Evolutionary conservation across 306 rosid genomes (phyloP), one percentile per base, ranked within the genome.

Genomic region (Castanea mollissima): DNA sequence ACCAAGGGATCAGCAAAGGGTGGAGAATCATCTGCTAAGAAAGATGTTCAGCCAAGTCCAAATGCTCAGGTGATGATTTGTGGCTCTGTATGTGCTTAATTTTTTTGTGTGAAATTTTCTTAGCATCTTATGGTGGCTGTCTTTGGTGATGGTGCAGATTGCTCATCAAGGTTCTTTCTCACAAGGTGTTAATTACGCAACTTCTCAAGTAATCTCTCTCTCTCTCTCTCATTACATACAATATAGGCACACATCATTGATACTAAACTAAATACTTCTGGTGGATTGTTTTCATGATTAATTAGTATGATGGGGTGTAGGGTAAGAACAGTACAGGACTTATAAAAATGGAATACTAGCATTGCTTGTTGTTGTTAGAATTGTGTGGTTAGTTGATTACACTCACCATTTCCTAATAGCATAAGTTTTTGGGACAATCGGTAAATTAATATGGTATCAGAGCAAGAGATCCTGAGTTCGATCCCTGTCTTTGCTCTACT

Each of bases 1-100:
- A 89, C 99, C 19, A 96, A 91, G 90, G 98, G 96, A 16, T 88
- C 94, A 3, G 92, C 87, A 23, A 96, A 93, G 85, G 91, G 91
- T 79, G 99, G 98, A 78, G 99, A 96, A 2, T 9, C 90, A 44
- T 91, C 98, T 78, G 76, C 86, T 46, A 93, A 89, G 85, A 93
- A 89, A 78, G 97, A 93, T 54, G 89, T 69, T 86, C 97, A 91
- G 81, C 80, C 91, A 70, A 88, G 80, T 74, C 79, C 91, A 32
- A 88, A 82, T 83, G 62, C 91, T 79, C 99, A 93, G 98, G 99
- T 96, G 71, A 15, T 23, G 21, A 5, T 12, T 51, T 65, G 29
- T 52, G 74, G 21, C 46, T 80, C 46, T 67, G 46, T 16, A 51
- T 78, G 74, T 32, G 4, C 46, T 60, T 27, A 16, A 64, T 19